phyloP scores from a whole-genome alignment of 805 yeast species.

The Metschnikowia santaceciliae region DNA sequence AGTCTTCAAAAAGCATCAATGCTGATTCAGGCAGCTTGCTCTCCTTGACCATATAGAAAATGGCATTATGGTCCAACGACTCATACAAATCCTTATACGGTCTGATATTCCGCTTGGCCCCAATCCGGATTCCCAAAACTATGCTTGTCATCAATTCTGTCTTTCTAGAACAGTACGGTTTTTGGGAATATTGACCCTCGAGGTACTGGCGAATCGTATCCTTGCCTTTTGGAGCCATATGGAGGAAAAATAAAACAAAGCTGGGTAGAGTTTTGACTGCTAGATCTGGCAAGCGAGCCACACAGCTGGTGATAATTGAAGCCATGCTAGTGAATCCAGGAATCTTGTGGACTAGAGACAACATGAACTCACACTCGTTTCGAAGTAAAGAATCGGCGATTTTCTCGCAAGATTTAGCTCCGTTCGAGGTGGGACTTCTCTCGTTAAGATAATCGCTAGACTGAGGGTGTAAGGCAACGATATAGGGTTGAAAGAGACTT shows the following conservation, averaged over 20 bases:
- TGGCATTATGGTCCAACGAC: conserved; percentile 23
- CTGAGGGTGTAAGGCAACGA: conserved; percentile 33
- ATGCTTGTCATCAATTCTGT: conserved; percentile 20
- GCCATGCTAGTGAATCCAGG: conserved; percentile 25
- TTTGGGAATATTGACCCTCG: not conserved
- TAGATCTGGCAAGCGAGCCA: conserved; percentile 19
- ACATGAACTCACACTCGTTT: conserved; percentile 30
- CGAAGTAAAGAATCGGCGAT: conserved; percentile 16
- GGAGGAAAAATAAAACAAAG: conserved; percentile 24
- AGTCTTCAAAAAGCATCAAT: conserved; percentile 48
- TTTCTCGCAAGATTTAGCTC: not conserved
- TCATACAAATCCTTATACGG: conserved; percentile 27
- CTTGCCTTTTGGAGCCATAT: not conserved
- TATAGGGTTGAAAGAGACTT: conserved; percentile 12
- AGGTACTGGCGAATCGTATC: not conserved
- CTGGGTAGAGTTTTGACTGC: conserved; percentile 24
- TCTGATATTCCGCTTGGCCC: conserved; percentile 26
- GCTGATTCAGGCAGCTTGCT: conserved; percentile 39
- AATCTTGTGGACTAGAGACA: conserved; percentile 33
- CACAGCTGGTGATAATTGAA: conserved; percentile 31
- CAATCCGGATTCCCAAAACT: conserved; percentile 37
- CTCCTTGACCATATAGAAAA: conserved; percentile 30
- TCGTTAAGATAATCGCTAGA: conserved; percentile 30
- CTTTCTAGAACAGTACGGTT: conserved; percentile 1
- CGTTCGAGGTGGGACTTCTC: not conserved